Evolutionary conservation across 345 rosid genomes (phyloP), one percentile per base, ranked within the genome.

Genomic region (Draba incana): DNA sequence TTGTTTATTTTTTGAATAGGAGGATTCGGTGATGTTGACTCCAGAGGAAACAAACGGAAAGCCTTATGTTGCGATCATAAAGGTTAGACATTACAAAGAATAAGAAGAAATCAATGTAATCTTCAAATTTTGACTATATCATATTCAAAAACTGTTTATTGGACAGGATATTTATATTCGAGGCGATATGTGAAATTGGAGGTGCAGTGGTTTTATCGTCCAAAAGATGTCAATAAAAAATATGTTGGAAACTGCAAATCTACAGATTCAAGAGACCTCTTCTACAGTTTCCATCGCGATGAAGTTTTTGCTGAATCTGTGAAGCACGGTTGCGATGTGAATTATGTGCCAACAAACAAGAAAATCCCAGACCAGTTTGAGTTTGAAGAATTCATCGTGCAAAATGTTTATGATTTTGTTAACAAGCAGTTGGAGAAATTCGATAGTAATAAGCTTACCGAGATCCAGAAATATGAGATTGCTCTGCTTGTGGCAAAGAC

Each of bases 201-300:
- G 6, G 97, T 94, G 38, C 92, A 92, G 57, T 90, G 97, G 97
- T 84, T 93, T 78, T 92, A 90, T 79, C 93, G 98, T 30, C 90
- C 86, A 20, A 94, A 85, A 65, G 97, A 93, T 77, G 81, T 95
- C 9, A 87, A 82, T 31, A 77, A 63, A 70, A 85, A 82, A 50
- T 81, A 84, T 4, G 83, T 87, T 15, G 84, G 92, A 74, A 85
- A 80, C 50, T 88, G 92, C 92, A 75, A 77, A 64, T 79, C 81
- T 5, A 66, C 66, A 47, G 89, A 92, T 70, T 76, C 90, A 4
- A 77, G 92, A 20, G 86, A 88, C 62, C 78, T 92, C 35, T 90
- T 92, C 65, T 92, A 86, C 64, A 92, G 97, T 76, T 92, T 86
- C 70, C 92, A 90, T 71, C 83, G 78, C 4, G 97, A 90, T 72